These are phyloP conservation scores for Suhomyces canberraensis DNA, from an alignment of 805 yeast genomes.

Conservation along the genomic window DNA sequence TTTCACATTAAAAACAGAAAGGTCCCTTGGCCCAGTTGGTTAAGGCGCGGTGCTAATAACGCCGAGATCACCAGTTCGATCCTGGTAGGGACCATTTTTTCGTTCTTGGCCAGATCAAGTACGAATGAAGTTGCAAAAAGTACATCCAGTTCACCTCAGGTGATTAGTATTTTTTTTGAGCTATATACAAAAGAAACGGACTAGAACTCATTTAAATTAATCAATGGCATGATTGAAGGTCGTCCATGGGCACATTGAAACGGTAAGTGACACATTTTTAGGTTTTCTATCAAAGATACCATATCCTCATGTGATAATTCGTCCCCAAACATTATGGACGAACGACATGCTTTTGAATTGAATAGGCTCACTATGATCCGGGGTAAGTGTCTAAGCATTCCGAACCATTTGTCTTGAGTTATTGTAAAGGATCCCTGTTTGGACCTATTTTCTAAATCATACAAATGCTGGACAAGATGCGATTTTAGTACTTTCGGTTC, in stretches of 20 bases:
- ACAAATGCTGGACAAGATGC: conserved; percentile 42
- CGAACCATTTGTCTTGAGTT: conserved; percentile 18
- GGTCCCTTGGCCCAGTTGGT: conserved; percentile 62
- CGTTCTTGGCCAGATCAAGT: too few relatives aligned
- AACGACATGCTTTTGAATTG: conserved; percentile 63
- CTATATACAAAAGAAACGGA: too few relatives aligned
- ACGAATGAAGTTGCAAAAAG: too few relatives aligned
- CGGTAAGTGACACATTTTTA: conserved; percentile 55
- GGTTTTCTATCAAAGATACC: conserved; percentile 34
- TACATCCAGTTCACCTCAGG: conserved; percentile 76
- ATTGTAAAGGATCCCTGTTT: conserved; percentile 17
- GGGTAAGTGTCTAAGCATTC: conserved; percentile 41
- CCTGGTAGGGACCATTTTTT: conserved; percentile 20
- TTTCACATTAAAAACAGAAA: background rate
- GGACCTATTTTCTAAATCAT: conserved; percentile 36
- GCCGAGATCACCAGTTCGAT: conserved; percentile 51
- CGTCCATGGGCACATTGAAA: conserved; percentile 87
- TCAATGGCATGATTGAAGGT: conserved; percentile 63
- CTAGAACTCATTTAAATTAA: too few relatives aligned
- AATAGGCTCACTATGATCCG: conserved; percentile 46
- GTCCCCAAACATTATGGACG: conserved; percentile 73
- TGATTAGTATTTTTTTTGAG: conserved; percentile 52
- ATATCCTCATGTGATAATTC: conserved; percentile 43
- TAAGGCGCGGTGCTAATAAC: conserved; percentile 59
- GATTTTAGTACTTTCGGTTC: conserved; percentile 29